Conservation (phyloP, 495 filamentous ascomycete species). For the Friedmanniomyces endolithicus region DNA sequence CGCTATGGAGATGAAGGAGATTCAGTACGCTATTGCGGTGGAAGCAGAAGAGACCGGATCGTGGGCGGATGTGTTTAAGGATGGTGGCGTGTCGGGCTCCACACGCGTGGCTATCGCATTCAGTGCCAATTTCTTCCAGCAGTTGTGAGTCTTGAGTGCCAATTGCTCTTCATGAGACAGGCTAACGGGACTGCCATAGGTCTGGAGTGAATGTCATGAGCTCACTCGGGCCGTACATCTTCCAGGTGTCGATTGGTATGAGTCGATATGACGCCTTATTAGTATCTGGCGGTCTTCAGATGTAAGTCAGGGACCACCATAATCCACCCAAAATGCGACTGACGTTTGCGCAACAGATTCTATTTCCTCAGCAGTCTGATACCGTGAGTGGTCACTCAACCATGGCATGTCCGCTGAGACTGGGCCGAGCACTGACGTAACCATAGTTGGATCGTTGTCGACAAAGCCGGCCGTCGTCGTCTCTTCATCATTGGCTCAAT, state of each 20-base stretch:
- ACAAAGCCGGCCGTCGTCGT: slow-evolving; percentile 12
- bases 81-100: slow-evolving; percentile 13
- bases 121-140: slow-evolving; percentile 18
- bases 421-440: neutral
- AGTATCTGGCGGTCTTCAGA: slow-evolving; percentile 16
- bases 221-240: slow-evolving; percentile 12
- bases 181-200: neutral
- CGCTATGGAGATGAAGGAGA: slow-evolving; percentile 14
- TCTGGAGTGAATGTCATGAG: slow-evolving; percentile 18
- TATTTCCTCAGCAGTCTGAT: slow-evolving; percentile 15
- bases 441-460: slow-evolving; percentile 5
- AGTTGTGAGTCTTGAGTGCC: neutral
- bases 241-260: slow-evolving; percentile 17
- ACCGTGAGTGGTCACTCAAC: neutral
- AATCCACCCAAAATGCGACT: neutral
- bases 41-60: slow-evolving; percentile 13
- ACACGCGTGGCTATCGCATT: slow-evolving; percentile 14
- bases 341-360: neutral
- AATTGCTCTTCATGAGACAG: neutral
- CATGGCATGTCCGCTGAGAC: neutral
- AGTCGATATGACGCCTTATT: slow-evolving; percentile 12
- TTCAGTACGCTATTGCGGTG: slow-evolving; percentile 15
- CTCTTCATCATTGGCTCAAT: slow-evolving; percentile 18
- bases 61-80: slow-evolving; percentile 18
- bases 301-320: neutral